Conservation (phyloP, 768 basidiomycete genomes). For the Suillus fuscotomentosus region DNA sequence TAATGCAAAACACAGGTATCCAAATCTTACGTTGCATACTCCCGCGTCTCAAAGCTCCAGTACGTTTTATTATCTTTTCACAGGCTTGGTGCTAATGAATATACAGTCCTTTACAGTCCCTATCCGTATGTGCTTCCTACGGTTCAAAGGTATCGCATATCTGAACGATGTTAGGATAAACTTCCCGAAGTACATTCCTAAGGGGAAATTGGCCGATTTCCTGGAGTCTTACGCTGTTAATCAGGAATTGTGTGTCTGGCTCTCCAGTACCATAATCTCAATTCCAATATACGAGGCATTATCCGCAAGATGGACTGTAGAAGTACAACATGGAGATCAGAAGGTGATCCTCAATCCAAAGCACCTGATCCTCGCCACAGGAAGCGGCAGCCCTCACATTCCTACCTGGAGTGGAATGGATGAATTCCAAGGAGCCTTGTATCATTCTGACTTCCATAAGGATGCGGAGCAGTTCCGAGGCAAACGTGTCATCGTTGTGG, state of each 20-base stretch:
- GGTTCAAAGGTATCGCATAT: conserved; percentile 30
- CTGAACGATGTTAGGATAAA: background rate
- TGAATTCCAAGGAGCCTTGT: conserved; percentile 45
- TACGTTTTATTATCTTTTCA: conserved; percentile 17
- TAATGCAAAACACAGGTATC: background rate
- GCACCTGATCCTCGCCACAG: background rate
- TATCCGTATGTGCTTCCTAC: conserved; percentile 44
- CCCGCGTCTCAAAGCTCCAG: conserved; percentile 51
- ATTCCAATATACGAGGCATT: conserved; percentile 13
- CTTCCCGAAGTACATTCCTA: background rate
- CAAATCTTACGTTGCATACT: conserved; percentile 33
- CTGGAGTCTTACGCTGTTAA: conserved; percentile 53
- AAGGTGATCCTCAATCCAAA: background rate
- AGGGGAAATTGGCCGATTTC: conserved; percentile 50
- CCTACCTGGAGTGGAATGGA: conserved; percentile 31
- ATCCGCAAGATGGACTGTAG: background rate
- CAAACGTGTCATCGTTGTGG: conserved; percentile 61
- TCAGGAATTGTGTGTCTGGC: conserved; percentile 59
- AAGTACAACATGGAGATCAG: background rate
- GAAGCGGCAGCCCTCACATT: background rate
- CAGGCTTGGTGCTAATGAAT: background rate
- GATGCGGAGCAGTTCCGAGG: conserved; percentile 44
- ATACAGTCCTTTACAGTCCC: conserved; percentile 43
- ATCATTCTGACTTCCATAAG: conserved; percentile 50
- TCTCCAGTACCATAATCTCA: conserved; percentile 35